Evolutionary conservation across 1,284 basidiomycete species (phyloP).

Genomic region (Mycosarcoma mackinlayi): DNA sequence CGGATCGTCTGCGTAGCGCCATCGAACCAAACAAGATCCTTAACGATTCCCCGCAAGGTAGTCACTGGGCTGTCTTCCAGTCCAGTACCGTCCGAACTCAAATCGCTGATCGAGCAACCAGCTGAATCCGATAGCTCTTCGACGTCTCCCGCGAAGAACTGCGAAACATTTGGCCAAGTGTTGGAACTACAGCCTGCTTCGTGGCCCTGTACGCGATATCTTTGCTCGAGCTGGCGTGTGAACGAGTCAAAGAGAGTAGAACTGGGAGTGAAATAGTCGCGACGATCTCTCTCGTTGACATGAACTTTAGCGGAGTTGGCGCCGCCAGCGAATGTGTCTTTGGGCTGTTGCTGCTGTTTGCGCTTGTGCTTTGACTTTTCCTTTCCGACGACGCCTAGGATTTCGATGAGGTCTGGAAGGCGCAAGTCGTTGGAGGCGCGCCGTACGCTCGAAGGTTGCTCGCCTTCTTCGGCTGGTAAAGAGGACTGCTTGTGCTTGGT

Average conservation of each 20-base stretch:
- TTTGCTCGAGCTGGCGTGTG: conserved; percentile 26
- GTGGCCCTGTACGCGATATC: conserved; percentile 44
- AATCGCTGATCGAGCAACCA: neutral
- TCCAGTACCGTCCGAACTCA: neutral
- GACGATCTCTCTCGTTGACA: conserved; percentile 68
- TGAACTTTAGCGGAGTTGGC: conserved; percentile 18
- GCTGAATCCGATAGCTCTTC: neutral
- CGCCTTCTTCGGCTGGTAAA: neutral
- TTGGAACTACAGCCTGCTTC: conserved; percentile 9
- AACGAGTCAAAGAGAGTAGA: conserved; percentile 64
- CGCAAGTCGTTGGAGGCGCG: neutral
- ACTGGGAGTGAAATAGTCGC: conserved; percentile 67
- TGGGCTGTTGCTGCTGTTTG: conserved; percentile 54
- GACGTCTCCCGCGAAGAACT: conserved; percentile 11
- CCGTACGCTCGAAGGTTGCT: neutral
- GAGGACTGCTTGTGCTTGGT: conserved; percentile 5
- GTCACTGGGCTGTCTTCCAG: conserved; percentile 10
- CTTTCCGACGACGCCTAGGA: conserved; percentile 67
- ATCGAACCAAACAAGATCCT: conserved; percentile 41
- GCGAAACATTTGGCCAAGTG: conserved; percentile 18
- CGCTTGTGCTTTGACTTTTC: conserved; percentile 68
- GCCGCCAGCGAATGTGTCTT: conserved; percentile 7
- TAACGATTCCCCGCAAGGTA: conserved; percentile 16
- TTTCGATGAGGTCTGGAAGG: conserved; percentile 62
- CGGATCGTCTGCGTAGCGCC: conserved; percentile 23